These are phyloP conservation scores for Acacia concinna DNA, from an alignment of 331 rosid genomes.

Conservation along the genomic window DNA sequence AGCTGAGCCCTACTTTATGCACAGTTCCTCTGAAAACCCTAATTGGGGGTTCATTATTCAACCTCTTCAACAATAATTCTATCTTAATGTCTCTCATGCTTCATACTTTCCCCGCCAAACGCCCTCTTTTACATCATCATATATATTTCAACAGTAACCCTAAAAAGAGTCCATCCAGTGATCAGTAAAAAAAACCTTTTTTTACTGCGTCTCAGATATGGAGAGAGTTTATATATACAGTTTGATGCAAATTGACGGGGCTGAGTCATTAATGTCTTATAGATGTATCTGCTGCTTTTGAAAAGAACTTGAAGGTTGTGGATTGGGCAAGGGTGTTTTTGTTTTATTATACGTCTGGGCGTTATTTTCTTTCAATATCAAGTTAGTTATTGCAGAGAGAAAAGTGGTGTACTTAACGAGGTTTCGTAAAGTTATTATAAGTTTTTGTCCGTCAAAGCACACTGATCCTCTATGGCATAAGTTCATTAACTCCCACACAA, in stretches of 20 bases:
- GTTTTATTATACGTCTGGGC: constrained; percentile 22
- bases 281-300: neutral
- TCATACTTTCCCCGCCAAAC: neutral
- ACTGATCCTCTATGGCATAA: neutral
- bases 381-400: constrained; percentile 17
- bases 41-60: constrained; percentile 12
- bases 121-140: neutral
- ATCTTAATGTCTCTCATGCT: neutral
- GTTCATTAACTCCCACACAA: neutral
- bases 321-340: constrained; percentile 14
- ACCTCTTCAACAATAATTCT: neutral
- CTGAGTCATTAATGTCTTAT: neutral
- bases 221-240: neutral
- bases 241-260: neutral
- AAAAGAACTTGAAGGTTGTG: constrained; percentile 16
- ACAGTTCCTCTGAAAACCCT: constrained; percentile 31
- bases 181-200: neutral
- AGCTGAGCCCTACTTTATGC: constrained; percentile 38
- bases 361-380: constrained; percentile 21
- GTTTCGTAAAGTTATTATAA: neutral
- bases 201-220: neutral
- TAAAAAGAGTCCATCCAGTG: neutral
- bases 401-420: constrained; percentile 21
- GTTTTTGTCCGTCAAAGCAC: neutral
- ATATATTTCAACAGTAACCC: neutral